Evolutionary conservation across 441 rosid genomes (phyloP), one percentile per base, ranked within the genome.

Genomic region (Omphalea diandra): DNA sequence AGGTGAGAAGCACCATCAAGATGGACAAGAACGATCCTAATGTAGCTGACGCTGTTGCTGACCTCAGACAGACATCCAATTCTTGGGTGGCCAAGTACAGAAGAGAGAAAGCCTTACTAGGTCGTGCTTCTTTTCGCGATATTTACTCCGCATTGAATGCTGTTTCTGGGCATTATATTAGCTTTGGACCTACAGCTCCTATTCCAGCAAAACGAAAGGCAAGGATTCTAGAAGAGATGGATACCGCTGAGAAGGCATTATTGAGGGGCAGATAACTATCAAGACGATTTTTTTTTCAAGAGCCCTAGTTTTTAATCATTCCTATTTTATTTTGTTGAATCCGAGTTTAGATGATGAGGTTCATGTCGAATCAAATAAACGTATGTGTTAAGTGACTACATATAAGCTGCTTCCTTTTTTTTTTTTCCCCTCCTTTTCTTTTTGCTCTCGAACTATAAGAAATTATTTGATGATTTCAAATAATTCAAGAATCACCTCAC

Each of bases 71-170:
- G 63, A 75, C 86, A 4, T 90, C 96, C 7, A 94, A 94, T 67
- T 74, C 80, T 0, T 94, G 97, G 98, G 97, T 91, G 72, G 97
- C 97, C 0, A 94, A 94, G 90, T 94, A 94, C 63, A 72, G 96
- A 77, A 87, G 86, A 70, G 97, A 94, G 93, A 94, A 94, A 68
- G 79, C 91, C 3, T 79, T 91, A 47, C 81, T 94, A 0, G 97
- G 95, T 3, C 84, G 88, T 66, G 43, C 90, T 46, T 91, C 97
- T 0, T 94, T 85, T 47, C 65, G 97, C 27, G 98, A 94, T 70
- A 90, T 91, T 0, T 94, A 94, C 73, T 91, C 97, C 6, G 97
- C 98, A 2, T 71, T 94, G 81, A 94, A 94, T 66, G 98, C 93
- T 17, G 94, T 94, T 44, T 88, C 97, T 0, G 97, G 97, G 4